A percentile compares a stretch with the other conserved stretches of the same genome.
These are phyloP conservation scores for Astraeus odoratus DNA, from an alignment of 768 basidiomycete genomes.

Conservation along the genomic window DNA sequence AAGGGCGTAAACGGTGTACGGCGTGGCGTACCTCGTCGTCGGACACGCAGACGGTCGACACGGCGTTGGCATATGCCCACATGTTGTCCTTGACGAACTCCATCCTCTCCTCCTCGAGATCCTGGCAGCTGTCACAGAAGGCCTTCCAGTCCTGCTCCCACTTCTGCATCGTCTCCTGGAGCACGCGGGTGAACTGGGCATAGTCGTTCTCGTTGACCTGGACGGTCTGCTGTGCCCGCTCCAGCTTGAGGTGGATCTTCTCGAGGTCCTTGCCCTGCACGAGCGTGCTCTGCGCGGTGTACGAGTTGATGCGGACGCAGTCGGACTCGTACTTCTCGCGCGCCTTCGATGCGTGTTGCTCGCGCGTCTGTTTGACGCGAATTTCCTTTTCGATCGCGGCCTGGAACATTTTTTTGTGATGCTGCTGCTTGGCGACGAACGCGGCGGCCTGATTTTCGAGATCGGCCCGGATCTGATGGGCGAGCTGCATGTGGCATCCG, in stretches of 20 bases:
- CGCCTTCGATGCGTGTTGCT: conserved; percentile 79
- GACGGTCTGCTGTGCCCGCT: conserved; percentile 84
- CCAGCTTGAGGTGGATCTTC: conserved; percentile 79
- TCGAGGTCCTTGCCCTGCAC: conserved; percentile 93
- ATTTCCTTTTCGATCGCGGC: conserved; percentile 80
- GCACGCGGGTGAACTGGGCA: conserved; percentile 71
- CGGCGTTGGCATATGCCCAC: conserved; percentile 94
- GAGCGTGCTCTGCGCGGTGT: conserved; percentile 84
- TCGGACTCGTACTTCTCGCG: conserved; percentile 92
- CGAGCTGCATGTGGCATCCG: conserved; percentile 62
- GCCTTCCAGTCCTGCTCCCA: conserved; percentile 95
- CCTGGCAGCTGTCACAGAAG: conserved; percentile 93
- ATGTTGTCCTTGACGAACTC: conserved; percentile 93
- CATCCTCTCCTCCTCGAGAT: conserved; percentile 91
- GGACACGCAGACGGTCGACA: conserved; percentile 91
- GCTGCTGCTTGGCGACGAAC: conserved; percentile 58
- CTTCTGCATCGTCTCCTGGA: conserved; percentile 71
- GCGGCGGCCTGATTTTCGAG: conserved; percentile 59
- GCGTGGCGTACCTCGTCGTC: conserved; percentile 78
- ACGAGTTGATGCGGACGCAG: conserved; percentile 88
- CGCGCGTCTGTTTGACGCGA: conserved; percentile 84
- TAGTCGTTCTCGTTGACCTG: conserved; percentile 90
- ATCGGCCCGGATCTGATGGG: conserved; percentile 67
- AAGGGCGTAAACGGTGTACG: not conserved
- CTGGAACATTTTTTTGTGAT: conserved; percentile 71